These are phyloP conservation scores for Besnoitia besnoiti DNA, from an alignment of 169 alveolate species.

Conservation along the genomic window DNA sequence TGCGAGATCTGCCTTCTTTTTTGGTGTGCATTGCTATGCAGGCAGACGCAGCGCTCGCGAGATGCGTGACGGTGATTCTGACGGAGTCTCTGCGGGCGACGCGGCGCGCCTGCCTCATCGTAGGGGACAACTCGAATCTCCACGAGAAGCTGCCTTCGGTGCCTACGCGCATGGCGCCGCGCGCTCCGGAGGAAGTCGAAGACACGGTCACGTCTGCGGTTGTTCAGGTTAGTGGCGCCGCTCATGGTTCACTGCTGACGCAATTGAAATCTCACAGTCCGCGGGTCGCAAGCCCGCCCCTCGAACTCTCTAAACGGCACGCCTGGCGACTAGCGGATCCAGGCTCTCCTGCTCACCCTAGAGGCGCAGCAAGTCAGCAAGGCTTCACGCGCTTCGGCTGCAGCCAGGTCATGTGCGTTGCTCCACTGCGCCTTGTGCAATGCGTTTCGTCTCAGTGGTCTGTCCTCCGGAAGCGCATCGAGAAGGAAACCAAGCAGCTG, in stretches of 20 bases:
- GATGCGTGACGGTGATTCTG: not conserved
- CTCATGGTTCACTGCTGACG: too few relatives aligned
- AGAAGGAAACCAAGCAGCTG: not conserved
- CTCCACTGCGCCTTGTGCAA: not conserved
- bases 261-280: too few relatives aligned
- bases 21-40: too few relatives aligned
- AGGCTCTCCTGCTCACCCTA: not conserved
- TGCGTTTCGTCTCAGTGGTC: not conserved
- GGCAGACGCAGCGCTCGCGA: constrained; percentile 11
- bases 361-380: too few relatives aligned
- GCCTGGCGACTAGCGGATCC: too few relatives aligned
- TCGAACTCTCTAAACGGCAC: too few relatives aligned
- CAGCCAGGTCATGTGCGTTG: not conserved
- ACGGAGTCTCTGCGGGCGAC: constrained; percentile 13
- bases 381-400: not conserved
- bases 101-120: not conserved
- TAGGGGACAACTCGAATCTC: not conserved
- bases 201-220: constrained; percentile 10
- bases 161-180: not conserved
- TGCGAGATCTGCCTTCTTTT: too few relatives aligned
- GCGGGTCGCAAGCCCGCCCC: too few relatives aligned
- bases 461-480: constrained; percentile 33
- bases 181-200: not conserved
- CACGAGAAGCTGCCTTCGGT: not conserved
- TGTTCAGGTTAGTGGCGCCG: constrained; percentile 18